Evolutionary conservation across 2,329 filamentous ascomycete species (phyloP).

Genomic region (Aspergillus sp.): DNA sequence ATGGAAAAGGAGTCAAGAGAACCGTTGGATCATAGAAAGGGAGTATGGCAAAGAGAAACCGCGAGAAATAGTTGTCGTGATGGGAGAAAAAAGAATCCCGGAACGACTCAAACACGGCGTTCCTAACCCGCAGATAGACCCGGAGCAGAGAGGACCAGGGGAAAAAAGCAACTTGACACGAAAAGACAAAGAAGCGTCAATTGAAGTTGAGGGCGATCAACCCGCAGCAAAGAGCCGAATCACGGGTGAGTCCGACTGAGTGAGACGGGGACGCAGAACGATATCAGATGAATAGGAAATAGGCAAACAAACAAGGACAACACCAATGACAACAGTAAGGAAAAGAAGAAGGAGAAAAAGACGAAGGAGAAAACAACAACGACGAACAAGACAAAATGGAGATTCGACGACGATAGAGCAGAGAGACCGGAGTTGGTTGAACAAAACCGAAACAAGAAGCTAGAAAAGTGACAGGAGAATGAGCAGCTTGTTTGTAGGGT

Average conservation of each 20-base stretch:
- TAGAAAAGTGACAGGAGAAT: conserved; percentile 15
- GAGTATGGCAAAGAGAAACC: too few species aligned
- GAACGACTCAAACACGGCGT: not conserved
- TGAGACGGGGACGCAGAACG: too few species aligned
- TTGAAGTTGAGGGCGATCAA: conserved; percentile 1
- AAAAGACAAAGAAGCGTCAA: not conserved
- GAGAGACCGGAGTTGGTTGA: not conserved
- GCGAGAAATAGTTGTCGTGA: conserved; percentile 7
- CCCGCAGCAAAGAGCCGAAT: conserved; percentile 4
- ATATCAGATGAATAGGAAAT: too few species aligned
- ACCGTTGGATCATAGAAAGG: not conserved
- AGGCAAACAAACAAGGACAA: conserved; percentile 1
- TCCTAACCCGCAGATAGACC: not conserved
- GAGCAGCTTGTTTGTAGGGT: not conserved
- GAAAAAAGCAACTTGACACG: not conserved
- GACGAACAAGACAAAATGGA: conserved; percentile 7
- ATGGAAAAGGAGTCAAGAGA: conserved; percentile 7
- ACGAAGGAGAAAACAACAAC: conserved; percentile 11
- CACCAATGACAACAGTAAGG: conserved; percentile 10
- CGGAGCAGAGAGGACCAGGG: not conserved
- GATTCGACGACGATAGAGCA: conserved; percentile 7
- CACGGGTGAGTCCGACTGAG: not conserved
- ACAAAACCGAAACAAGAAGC: conserved; percentile 6
- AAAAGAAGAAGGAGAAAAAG: conserved; percentile 9
- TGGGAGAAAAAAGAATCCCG: conserved; percentile 4